phyloP scores from a whole-genome alignment of 2,329 filamentous ascomycete genomes.

The Cytospora schulzeri region DNA sequence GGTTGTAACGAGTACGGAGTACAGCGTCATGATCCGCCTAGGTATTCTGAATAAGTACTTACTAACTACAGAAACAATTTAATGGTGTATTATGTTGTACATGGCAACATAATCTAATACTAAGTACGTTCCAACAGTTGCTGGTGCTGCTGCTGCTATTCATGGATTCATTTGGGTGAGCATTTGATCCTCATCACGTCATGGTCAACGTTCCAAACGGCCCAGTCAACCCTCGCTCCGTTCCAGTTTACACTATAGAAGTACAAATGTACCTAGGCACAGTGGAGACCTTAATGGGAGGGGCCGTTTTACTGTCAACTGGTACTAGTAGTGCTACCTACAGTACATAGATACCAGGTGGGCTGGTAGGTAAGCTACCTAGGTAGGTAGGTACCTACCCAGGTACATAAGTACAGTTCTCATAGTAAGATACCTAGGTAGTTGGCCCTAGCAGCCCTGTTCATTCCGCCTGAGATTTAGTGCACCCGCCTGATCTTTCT shows the following conservation, averaged over 20 bases:
- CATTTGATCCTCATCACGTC: neutral
- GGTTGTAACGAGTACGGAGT: neutral
- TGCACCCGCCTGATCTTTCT: slow-evolving; percentile 2
- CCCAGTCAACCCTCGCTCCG: neutral
- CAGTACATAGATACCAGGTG: too few relatives aligned
- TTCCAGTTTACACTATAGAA: neutral
- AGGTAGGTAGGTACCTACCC: neutral
- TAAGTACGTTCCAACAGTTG: slow-evolving; percentile 11
- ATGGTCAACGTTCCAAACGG: neutral
- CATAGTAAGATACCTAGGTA: too few relatives aligned
- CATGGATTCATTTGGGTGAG: neutral
- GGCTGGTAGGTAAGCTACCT: too few relatives aligned
- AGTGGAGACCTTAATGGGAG: neutral
- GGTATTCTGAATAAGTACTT: too few relatives aligned
- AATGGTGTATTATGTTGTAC: too few relatives aligned
- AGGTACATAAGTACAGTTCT: too few relatives aligned
- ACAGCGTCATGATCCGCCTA: neutral
- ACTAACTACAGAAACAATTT: too few relatives aligned
- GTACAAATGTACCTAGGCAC: neutral
- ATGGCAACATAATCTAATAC: neutral
- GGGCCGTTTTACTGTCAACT: neutral
- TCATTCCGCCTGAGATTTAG: slow-evolving; percentile 4
- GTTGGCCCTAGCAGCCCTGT: neutral
- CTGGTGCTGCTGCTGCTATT: neutral
- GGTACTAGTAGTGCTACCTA: too few relatives aligned